Evolutionary conservation across 768 basidiomycete genomes (phyloP), one percentile per base, ranked within the genome.

Genomic region (Rhodotorula toruloides): DNA sequence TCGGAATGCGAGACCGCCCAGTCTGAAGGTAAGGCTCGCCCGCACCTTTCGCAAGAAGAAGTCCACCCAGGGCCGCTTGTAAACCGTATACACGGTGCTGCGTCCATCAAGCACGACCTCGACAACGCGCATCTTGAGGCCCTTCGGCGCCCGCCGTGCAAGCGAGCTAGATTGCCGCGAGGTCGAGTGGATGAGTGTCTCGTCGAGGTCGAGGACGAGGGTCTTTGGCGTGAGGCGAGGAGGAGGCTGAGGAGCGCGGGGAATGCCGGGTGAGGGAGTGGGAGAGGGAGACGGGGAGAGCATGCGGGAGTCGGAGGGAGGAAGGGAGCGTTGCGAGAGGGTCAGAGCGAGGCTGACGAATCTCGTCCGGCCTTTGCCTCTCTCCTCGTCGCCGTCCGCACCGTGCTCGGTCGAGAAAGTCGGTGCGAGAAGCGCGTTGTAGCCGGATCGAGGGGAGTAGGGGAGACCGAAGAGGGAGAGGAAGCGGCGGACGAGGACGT

Each of bases 101-200:
- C 86, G 82, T 42, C 88, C 96, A 43, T 87, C 88, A 31, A 96
- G 79, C 31, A 91, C 85, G 36, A 99, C 96, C 76, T 99, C 92
- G 11, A 99, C 91, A 71, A 87, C 89, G 80, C 90, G 89, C 10
- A 76, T 87, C 84, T 70, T 74, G 25, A 72, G 48, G 2, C 74
- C 69, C 32, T 61, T 74, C 63, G 50, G 72, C 65, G 29, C 70
- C 63, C 40, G 4, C 72, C 83, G 74, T 57, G 83, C 79, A 64
- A 83, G 77, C 73, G 12, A 77, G 37, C 82, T 69, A 58, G 43
- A 68, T 61, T 43, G 79, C 76, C 91, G 83, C 25, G 91, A 90
- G 0, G 96, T 98, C 4, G 93, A 96, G 76, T 99, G 96, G 63
- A 98, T 98, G 54, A 99, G 85, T 1, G 96, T 99, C 80, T 99